These are phyloP conservation scores for Eurotiales sp. DNA, from an alignment of 2,329 filamentous ascomycete species.

Conservation along the genomic window DNA sequence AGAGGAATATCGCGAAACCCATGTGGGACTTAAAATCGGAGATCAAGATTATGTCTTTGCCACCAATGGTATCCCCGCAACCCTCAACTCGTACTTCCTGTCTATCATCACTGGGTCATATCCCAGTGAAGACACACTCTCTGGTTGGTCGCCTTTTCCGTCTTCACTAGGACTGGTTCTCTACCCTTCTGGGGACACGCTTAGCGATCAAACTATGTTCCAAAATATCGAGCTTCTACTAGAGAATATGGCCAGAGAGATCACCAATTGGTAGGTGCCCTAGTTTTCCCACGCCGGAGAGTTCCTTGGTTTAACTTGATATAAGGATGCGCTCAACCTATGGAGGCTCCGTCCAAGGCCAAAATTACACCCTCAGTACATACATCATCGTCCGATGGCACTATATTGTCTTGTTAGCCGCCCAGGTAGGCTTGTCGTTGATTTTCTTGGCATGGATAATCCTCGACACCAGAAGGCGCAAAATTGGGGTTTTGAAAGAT, in stretches of 20 bases:
- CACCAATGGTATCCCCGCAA: too few relatives aligned
- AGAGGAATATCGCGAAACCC: too few relatives aligned
- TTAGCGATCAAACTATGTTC: not conserved
- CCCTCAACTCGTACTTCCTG: too few relatives aligned
- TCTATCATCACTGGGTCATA: too few relatives aligned
- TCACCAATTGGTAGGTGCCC: not conserved
- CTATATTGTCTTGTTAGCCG: not conserved
- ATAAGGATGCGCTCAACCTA: not conserved
- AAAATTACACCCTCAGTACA: not conserved
- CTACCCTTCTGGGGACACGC: too few relatives aligned
- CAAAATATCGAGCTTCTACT: not conserved
- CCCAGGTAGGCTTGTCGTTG: not conserved
- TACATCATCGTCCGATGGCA: slow-evolving; percentile 4
- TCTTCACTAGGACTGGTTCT: not conserved
- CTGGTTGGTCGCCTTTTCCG: too few relatives aligned
- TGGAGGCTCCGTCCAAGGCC: not conserved
- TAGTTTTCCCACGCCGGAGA: not conserved
- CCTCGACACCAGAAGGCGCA: not conserved
- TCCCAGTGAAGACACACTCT: too few relatives aligned
- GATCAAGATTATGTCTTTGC: too few relatives aligned
- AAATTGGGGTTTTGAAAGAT: slow-evolving; percentile 1
- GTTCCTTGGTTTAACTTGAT: too few relatives aligned
- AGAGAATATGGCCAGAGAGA: not conserved
- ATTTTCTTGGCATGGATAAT: slow-evolving; percentile 1
- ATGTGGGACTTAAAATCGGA: too few relatives aligned